Evolutionary conservation across 345 rosid genomes (phyloP).

Genomic region (Sapria himalayana): DNA sequence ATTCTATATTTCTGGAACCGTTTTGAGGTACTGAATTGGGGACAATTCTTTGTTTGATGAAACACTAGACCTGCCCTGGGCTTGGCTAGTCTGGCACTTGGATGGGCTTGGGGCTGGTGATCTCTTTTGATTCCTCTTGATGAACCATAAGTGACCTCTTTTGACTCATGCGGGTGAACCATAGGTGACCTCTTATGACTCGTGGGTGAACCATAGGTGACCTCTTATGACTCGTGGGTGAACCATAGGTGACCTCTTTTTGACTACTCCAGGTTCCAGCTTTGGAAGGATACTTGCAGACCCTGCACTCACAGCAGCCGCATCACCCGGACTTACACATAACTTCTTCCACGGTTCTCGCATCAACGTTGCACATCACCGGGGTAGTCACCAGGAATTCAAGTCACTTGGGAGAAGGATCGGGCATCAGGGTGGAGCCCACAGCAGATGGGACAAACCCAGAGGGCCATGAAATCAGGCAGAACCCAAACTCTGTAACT

Average conservation of each 20-base stretch:
- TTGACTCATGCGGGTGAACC: too few species aligned
- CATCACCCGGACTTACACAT: constrained; percentile 88
- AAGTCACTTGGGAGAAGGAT: constrained; percentile 21
- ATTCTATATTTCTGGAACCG: constrained; percentile 96
- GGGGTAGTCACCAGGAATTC: constrained; percentile 53
- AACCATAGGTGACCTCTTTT: too few species aligned
- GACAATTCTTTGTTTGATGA: too few species aligned
- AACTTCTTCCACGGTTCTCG: constrained; percentile 85
- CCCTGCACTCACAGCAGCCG: constrained; percentile 56
- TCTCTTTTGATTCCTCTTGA: too few species aligned
- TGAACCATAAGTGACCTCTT: too few species aligned
- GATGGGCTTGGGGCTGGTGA: too few species aligned
- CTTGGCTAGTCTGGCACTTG: too few species aligned
- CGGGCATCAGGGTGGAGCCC: constrained; percentile 23
- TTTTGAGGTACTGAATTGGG: constrained; percentile 90
- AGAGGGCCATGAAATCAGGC: constrained; percentile 11
- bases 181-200: too few species aligned
- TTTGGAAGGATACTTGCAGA: constrained; percentile 67
- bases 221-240: too few species aligned
- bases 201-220: too few species aligned
- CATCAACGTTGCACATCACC: constrained; percentile 86
- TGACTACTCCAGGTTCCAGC: constrained; percentile 99
- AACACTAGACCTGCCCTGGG: too few species aligned
- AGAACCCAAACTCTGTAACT: constrained; percentile 21
- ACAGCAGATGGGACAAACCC: constrained; percentile 25